Evolutionary conservation across 805 yeast species (phyloP), one percentile per base, ranked within the genome.

Genomic region (Candida xyloterini): DNA sequence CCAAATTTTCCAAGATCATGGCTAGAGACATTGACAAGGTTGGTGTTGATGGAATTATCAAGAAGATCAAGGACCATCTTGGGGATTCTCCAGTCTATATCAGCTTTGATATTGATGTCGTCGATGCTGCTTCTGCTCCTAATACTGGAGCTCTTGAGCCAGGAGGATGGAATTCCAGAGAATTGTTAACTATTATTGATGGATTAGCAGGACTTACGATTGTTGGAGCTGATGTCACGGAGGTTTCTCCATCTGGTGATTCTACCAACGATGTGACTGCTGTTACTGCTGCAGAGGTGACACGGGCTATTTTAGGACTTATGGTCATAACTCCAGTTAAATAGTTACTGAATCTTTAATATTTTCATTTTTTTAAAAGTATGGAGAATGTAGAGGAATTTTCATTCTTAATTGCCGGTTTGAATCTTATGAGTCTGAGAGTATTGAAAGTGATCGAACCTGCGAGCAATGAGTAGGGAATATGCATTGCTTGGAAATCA

Each of bases 111-210:
- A 75, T 76, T 33, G 85, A 80, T 54, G 82, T 78, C 6, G 62
- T 83, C 42, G 89, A 83, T 54, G 88, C 89, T 1, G 78, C 84
- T 5, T 62, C 68, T 39, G 87, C 87, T 1, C 47, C 48, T 13
- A 89, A 83, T 0, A 83, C 90, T 0, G 90, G 90, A n/a, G 81
- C 90, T 3, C 77, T 81, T 49, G 90, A 83, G 56, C 75, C 73
- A 3, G 90, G 90, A 13, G 89, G 88, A 5, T 75, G 81, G 70
- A 68, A 79, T 9, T 65, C 80, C 1, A 66, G 89, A 32, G 89
- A 82, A 55, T 62, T 81, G 33, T 70, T 79, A 33, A 60, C 69
- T 8, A 57, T 82, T 11, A 51, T 82, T 33, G 78, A 83, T 40
- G 76, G 74, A 0, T 58, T 82, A 21, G 76, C 73, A 24, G 76